Base-by-base conservation (phyloP, 305 asterid genomes). In the Fraxinus platypoda region DNA sequence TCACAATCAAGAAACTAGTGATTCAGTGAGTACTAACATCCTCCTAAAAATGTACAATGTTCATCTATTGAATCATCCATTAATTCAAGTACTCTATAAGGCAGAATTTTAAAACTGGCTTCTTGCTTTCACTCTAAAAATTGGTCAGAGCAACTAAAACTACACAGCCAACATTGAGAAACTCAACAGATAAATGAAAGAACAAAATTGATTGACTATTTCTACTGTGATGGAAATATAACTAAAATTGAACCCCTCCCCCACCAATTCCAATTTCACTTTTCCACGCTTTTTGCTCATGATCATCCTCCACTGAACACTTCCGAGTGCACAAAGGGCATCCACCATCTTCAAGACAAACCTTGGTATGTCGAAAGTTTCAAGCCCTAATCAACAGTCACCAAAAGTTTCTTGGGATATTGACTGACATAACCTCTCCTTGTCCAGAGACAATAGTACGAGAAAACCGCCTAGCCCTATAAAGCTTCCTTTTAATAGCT, bases 351-450 rank as follows among this genome's bases (percentile, higher is more conserved):
- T 70, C 62, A 75, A 49, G 31, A 33, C 49, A 76, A 46, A 66
- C 73, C 66, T 25, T 33, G 23, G 2, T 62, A 9, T 35, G 23
- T 12, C 37, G 7, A 23, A 13, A 49, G 57, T 57, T 25, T 28
- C 34, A 33, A 33, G 12, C 71, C n/a, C 62, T 1, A 11, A 30
- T 3, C 15, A 38, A 30, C 31, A 23, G 17, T 91, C 78, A 86
- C 84, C 89, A 86, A 38, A 92, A 86, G 81, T 71, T 88, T 76
- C 85, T 91, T 0, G 97, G 97, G 83, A 94, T 54, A n/a, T 86
- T 46, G 78, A 82, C 54, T 8, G 90, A 68, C 25, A 62, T 59
- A 15, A 76, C 26, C 74, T 81, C 88, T 31, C 34, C 79, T 8
- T 89, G 88, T 62, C 78, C 76, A 1, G 82, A 31, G 28, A 35